phyloP scores from a whole-genome alignment of 441 rosid species.

The Aquilaria agallochum region DNA sequence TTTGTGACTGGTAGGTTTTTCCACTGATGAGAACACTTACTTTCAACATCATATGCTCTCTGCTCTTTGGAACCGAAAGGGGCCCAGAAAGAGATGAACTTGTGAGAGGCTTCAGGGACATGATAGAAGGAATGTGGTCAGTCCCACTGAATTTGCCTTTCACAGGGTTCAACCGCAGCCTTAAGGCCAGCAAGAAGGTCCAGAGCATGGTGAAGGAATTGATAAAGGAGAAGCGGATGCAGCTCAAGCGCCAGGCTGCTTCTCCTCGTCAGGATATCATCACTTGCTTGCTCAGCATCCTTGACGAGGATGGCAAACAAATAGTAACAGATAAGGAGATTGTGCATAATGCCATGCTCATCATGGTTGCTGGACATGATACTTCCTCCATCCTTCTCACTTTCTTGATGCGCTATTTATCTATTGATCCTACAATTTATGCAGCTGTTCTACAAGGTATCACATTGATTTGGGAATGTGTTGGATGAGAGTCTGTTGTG shows the following conservation, averaged over 20 bases:
- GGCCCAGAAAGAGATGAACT: constrained; percentile 30
- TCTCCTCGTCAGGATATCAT: constrained; percentile 36
- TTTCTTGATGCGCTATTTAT: constrained; percentile 38
- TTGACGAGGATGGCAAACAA: constrained; percentile 10
- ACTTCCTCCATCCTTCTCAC: constrained; percentile 41
- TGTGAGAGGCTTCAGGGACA: constrained; percentile 22
- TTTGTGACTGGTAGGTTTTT: constrained; percentile 16
- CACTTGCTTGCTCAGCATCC: constrained; percentile 32
- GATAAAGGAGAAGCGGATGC: constrained; percentile 25
- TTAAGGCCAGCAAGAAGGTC: constrained; percentile 29
- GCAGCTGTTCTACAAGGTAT: constrained; percentile 48
- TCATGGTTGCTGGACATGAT: constrained; percentile 54
- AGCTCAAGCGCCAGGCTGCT: constrained; percentile 24
- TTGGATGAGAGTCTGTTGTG: too few relatives aligned
- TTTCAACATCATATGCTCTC: constrained; percentile 44
- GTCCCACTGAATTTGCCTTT: constrained; percentile 47
- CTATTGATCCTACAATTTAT: constrained; percentile 28
- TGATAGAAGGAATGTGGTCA: constrained; percentile 52
- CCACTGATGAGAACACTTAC: constrained; percentile 34
- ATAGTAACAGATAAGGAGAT: constrained; percentile 41
- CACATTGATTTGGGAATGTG: too few relatives aligned
- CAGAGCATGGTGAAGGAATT: constrained; percentile 27
- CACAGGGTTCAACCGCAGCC: constrained; percentile 39
- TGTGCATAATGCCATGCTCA: constrained; percentile 35
- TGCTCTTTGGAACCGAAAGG: constrained; percentile 41